Base-by-base conservation (phyloP, 805 yeast genomes). In the Metschnikowia santaceciliae region DNA sequence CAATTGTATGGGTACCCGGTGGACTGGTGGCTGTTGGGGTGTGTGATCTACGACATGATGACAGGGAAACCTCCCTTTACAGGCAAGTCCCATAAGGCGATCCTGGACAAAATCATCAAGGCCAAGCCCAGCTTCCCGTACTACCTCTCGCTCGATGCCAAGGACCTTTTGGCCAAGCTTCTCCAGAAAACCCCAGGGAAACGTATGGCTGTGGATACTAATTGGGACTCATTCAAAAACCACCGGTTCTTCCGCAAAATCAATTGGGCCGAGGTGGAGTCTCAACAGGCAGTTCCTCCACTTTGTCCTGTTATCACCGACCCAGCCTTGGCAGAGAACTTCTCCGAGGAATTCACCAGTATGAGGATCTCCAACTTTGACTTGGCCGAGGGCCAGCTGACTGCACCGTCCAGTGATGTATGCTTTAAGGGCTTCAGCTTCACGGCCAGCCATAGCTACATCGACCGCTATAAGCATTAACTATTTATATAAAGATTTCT, bases 1-100 rank as follows among this genome's bases (percentile, higher is more conserved):
- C 65, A 69, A 2, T 75, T 76, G 3, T 86, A 86, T 57, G 81
- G 78, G 48, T 74, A 67, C 53, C 63, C 68, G 3, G 78, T 74
- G 4, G 78, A 74, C 56, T 74, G 78, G 78, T 74, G 78, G 78
- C 72, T 75, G 43, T 60, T 74, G 47, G 78, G 78, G 1, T 72
- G 77, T 49, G 76, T 74, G 20, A 66, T 75, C 0, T 74, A 56
- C 59, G 78, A 74, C 55, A 61, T 74, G 58, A 62, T 74, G 50
- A 72, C 75, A 1, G 78, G 78, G 0, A 65, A 70, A 14, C 77
- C 78, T 4, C 78, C 78, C 4, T 74, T 72, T 53, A 72, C 77
- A 2, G 78, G 77, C 1, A 71, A 68, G 48, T 66, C 69, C 44
- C 69, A 70, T 53, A 67, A 71, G 55, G 64, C 65, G 32, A 72